phyloP scores from a whole-genome alignment of 1,139 yeast species.

The Geotrichum citri-aurantii region DNA sequence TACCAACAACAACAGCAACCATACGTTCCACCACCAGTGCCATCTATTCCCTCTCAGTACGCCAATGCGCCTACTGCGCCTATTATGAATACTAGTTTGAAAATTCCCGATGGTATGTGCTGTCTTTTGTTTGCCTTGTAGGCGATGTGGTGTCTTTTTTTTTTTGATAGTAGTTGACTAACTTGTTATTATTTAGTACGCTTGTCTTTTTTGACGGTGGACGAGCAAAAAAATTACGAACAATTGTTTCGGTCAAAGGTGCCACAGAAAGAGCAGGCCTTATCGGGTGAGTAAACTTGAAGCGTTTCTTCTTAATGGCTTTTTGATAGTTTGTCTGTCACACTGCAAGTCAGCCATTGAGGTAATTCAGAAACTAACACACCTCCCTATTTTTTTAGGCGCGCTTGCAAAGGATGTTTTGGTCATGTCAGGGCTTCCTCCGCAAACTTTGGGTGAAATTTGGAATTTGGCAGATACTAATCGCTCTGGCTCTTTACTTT shows the following conservation, averaged over 20 bases:
- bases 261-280: conserved; percentile 66
- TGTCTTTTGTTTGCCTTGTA: conserved; percentile 27
- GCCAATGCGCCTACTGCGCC: conserved; percentile 27
- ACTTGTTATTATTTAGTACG: conserved; percentile 41
- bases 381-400: conserved; percentile 20
- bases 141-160: conserved; percentile 17
- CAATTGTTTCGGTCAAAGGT: conserved; percentile 73
- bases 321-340: background rate
- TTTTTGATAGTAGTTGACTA: background rate
- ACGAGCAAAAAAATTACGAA: conserved; percentile 82
- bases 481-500: conserved; percentile 74
- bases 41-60: conserved; percentile 17
- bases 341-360: background rate
- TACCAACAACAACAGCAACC: conserved; percentile 13
- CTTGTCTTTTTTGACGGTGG: conserved; percentile 74
- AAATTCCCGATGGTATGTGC: conserved; percentile 34
- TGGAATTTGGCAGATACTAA: conserved; percentile 90
- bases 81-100: conserved; percentile 24
- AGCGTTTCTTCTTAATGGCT: background rate
- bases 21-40: conserved; percentile 14
- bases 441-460: conserved; percentile 73
- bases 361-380: background rate
- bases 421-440: conserved; percentile 70
- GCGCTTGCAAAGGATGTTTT: conserved; percentile 73
- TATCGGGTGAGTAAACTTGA: conserved; percentile 47